Evolutionary conservation across 148 eudicot genomes (phyloP), one percentile per base, ranked within the genome.

Genomic region (Heliosperma pusillum): DNA sequence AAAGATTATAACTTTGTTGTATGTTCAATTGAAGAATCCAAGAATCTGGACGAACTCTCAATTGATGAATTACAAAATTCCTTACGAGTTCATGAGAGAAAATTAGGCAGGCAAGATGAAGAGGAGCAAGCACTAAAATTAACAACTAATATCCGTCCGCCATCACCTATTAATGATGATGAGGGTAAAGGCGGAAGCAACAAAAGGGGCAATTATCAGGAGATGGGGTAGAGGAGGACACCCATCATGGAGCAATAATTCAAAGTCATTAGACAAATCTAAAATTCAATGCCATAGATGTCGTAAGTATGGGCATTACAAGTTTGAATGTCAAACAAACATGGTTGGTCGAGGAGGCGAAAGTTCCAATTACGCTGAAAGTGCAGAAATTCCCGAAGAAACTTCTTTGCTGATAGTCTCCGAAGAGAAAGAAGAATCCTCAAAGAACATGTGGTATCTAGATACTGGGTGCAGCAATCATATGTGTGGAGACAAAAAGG

Each of bases 31-130:
- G 73, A 79, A 42, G 81, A 79, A 26, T 73, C 73, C 7, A 79
- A 79, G 17, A 56, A 71, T 50, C 65, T 71, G 24, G 77, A 79
- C 15, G 33, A 61, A 16, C 68, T 79, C 33, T 73, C 81, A 7
- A 60, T 79, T 74, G 69, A 79, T 71, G 80, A 77, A 61, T 21
- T 77, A 17, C 74, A 70, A 30, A 77, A 72, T 52, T 60, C 75
- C 19, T 60, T 77, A 19, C 16, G 72, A 21, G 75, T 77, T 29
- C 80, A 77, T 62, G 74, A 77, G 22, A 56, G 66, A 27, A 77
- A 77, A 26, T 13, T 77, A 30, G 11, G 53, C 20, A 59, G 75
- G 25, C 66, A 47, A 77, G 26, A 29, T 8, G 64, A 17, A 15
- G 74, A 69, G 52, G 82, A 74, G 20, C 70, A 79, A 30, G 82